Conservation (phyloP, 2,329 filamentous ascomycete genomes). For the Calonectria leucothoes region DNA sequence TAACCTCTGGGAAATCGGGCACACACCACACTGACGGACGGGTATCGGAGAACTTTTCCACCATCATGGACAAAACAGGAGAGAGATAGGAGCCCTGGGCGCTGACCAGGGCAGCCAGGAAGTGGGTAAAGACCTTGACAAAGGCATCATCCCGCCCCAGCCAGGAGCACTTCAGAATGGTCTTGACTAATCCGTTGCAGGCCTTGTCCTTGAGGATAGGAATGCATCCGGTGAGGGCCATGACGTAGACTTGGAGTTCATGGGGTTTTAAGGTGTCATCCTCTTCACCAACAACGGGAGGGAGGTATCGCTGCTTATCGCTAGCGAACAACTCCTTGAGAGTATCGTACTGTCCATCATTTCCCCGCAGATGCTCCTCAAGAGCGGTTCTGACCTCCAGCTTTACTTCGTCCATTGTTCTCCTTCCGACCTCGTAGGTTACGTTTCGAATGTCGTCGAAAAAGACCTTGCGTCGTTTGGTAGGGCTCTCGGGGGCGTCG, state of each 20-base stretch:
- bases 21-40: conserved; percentile 59
- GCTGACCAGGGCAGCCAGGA: conserved; percentile 79
- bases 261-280: conserved; percentile 63
- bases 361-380: conserved; percentile 66
- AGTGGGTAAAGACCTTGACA: conserved; percentile 74
- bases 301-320: conserved; percentile 56
- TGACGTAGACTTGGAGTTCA: conserved; percentile 70
- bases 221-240: conserved; percentile 71
- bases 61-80: conserved; percentile 81
- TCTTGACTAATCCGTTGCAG: conserved; percentile 69
- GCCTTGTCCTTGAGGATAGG: conserved; percentile 69
- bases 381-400: conserved; percentile 66
- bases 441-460: conserved; percentile 70
- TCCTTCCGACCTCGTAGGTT: conserved; percentile 64
- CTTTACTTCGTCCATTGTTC: conserved; percentile 67
- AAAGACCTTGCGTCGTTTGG: conserved; percentile 67
- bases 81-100: conserved; percentile 84
- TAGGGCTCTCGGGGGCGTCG: conserved; percentile 55
- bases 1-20: conserved; percentile 68
- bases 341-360: conserved; percentile 71
- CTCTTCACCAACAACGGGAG: conserved; percentile 55
- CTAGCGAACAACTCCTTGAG: conserved; percentile 69
- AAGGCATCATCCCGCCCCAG: conserved; percentile 74
- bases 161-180: conserved; percentile 72
- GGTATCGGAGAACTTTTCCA: conserved; percentile 77